Evolutionary conservation across 192 early-diverging fungal species (phyloP), one percentile per base, ranked within the genome.

Genomic region (Thamnidium elegans): DNA sequence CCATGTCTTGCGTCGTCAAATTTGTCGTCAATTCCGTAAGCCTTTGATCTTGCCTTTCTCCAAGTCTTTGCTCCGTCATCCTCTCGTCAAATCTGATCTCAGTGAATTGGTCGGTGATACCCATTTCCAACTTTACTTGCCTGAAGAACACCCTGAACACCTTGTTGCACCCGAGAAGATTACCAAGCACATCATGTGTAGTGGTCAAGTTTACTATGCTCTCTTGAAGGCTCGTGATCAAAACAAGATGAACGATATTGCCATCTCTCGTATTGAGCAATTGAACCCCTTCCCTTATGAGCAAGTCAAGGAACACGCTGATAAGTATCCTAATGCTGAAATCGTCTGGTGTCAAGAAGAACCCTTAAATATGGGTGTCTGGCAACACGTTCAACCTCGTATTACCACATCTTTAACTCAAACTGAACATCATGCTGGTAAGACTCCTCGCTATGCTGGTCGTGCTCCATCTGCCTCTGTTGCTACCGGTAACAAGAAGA

Each of bases 121-220:
- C 6, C 75, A 80, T 55, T 99, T 99, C 90, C 87, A 88, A 75
- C 83, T 93, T 31, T 90, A 93, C 74, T 92, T 99, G 62, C 96
- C 96, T 58, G 96, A 99, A 72, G 79, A 85, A 11, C 91, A 93
- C 76, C 89, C 94, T 10, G 80, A 92, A 23, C 77, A 78, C 50
- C 83, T 96, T 21, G 87, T 84, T 20, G 82, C 82, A 14, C 89
- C 91, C 23, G 91, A 96, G 73, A 74, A 94, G 70, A 92, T 96
- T 80, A 90, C 84, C 73, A 93, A 91, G 32, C 87, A 97, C 69
- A 87, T 99, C 69, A 85, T 99, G 81, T 99, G 97, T 76, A 81
- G 91, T 47, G 97, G 97, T 63, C 95, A 99, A 76, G 94, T 99
- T 47, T 99, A 99, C 87, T 99, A 97, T 84, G 81, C 90, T 2